These are phyloP conservation scores for Sphagnurus paluster DNA, from an alignment of 1,284 basidiomycete species.

Conservation along the genomic window DNA sequence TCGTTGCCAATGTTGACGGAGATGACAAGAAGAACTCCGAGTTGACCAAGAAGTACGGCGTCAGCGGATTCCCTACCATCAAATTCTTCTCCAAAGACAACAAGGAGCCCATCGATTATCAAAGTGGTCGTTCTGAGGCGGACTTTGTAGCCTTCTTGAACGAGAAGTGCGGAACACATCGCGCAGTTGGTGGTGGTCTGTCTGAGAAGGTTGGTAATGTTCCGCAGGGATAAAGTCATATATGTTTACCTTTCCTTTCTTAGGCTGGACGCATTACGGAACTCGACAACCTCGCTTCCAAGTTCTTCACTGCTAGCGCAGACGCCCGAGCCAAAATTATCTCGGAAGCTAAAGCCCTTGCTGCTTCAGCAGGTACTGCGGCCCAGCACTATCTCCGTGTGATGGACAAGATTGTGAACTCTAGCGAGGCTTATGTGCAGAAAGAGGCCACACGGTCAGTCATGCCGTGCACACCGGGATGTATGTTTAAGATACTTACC, in stretches of 20 bases:
- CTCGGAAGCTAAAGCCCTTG: conserved; percentile 59
- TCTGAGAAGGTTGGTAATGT: conserved; percentile 58
- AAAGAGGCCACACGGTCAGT: conserved; percentile 91
- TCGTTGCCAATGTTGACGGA: conserved; percentile 90
- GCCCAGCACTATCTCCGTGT: conserved; percentile 88
- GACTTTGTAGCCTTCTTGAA: conserved; percentile 80
- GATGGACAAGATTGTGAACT: conserved; percentile 85
- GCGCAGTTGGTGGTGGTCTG: conserved; percentile 80
- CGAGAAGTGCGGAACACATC: conserved; percentile 85
- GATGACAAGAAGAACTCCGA: conserved; percentile 81
- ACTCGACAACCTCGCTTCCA: conserved; percentile 78
- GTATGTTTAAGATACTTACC: conserved; percentile 8
- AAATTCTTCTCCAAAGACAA: conserved; percentile 88
- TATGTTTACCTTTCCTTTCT: conserved; percentile 8
- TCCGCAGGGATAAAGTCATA: conserved; percentile 3
- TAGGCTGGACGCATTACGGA: conserved; percentile 81
- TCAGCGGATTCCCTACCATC: conserved; percentile 86
- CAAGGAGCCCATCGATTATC: conserved; percentile 65
- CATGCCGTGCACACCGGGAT: conserved; percentile 28
- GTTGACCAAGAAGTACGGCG: conserved; percentile 73
- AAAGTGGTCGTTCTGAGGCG: conserved; percentile 64
- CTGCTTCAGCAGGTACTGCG: conserved; percentile 44
- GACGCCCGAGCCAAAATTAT: conserved; percentile 60
- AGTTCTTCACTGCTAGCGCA: conserved; percentile 70
- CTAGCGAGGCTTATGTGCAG: conserved; percentile 76